Evolutionary conservation across 108 stramenopile species (phyloP), one percentile per base, ranked within the genome.

Genomic region (Nitzschia inconspicua): DNA sequence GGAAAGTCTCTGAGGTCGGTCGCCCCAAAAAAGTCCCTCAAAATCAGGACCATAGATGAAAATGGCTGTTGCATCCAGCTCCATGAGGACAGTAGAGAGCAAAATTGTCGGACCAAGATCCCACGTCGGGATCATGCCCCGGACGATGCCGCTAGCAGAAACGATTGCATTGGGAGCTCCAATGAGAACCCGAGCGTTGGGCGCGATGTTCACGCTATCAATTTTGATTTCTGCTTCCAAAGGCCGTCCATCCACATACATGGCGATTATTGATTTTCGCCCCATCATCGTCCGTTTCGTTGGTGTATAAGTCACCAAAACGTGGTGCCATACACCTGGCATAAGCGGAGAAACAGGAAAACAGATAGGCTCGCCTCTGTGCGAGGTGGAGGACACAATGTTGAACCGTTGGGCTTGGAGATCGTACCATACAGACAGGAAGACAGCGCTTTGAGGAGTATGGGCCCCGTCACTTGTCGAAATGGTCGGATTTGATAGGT

Each of bases 1-100:
- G 10, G 88, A 89, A 25, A 84, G 72, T n/a, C 88, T 59, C 49
- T 93, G 88, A 27, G 91, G 91, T 57, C 91, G 70, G 59, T 93
- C 91, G 10, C 91, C 91, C 91, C 91, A 89, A 67, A 93, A 85
- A 24, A 87, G 52, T 26, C 91, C 84, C 5, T 82, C 76, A 58
- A 88, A 93, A 46, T 89, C 84, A 19, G 91, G 88, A 27, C 91
- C 91, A 43, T 78, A 80, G 14, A 83, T 66, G 44, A 79, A 88
- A 57, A 93, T 84, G 8, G 91, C 83, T 29, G 88, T 87, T 23
- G 91, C 91, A 60, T 93, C 91, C 3, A 80, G 70, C 30, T 78
- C 72, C 35, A 77, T 50, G 3, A 93, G 71, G 10, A 89, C 74
- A 16, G 82, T 76, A 11, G 91, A 82, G 2, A 93, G 24, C 57